Conservation (phyloP, 345 rosid species). For the Noccaea caerulescens region DNA sequence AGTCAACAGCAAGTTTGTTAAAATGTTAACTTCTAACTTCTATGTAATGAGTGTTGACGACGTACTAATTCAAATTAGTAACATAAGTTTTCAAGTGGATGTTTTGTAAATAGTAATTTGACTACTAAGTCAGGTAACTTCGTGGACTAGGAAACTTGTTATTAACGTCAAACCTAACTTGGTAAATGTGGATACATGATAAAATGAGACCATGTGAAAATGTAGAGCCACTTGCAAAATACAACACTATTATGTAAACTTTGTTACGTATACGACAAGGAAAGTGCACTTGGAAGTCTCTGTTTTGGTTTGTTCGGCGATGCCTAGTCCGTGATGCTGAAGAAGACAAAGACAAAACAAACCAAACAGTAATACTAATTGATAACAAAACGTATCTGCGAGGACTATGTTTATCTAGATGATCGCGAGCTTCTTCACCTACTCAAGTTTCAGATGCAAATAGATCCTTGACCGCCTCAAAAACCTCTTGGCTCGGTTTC, state of each 20-base stretch:
- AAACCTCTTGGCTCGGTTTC: conserved; percentile 67
- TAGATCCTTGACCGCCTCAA: conserved; percentile 57
- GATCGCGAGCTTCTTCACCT: conserved; percentile 43
- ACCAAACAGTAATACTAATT: neutral
- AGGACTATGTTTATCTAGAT: neutral
- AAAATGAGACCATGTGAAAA: neutral
- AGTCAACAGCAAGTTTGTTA: neutral
- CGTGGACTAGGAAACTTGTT: conserved; percentile 1
- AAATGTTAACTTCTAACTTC: neutral
- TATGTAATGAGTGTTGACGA: no score
- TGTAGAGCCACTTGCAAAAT: neutral
- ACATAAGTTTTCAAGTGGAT: neutral
- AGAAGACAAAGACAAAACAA: neutral
- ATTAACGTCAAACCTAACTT: neutral
- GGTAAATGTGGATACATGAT: neutral
- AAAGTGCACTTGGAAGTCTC: conserved; percentile 12
- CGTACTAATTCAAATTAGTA: no score
- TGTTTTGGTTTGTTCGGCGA: conserved; percentile 26
- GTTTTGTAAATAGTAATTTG: neutral
- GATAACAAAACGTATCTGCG: neutral
- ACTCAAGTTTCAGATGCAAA: conserved; percentile 53
- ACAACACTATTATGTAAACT: neutral
- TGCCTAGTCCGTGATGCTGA: neutral
- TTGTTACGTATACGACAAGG: conserved; percentile 24
- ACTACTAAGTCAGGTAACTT: neutral